A percentile compares a stretch with the other conserved stretches of the same genome.
phyloP scores from a whole-genome alignment of 345 rosid species.

The Erucastrum elatum region DNA sequence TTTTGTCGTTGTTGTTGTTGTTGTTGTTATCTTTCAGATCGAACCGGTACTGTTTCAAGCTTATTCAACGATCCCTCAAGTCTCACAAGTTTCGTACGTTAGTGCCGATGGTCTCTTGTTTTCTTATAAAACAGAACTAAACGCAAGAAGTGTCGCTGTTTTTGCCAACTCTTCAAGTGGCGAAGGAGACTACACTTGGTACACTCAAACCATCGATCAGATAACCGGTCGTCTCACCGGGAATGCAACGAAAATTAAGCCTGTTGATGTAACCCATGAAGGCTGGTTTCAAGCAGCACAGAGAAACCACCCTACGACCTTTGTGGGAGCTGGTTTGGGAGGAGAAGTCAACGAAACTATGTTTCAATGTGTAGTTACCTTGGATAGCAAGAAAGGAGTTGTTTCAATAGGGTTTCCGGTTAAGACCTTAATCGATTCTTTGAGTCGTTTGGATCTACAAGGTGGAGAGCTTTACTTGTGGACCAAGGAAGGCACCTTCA shows the following conservation, averaged over 20 bases:
- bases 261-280: conserved; percentile 10
- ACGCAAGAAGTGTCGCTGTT: conserved; percentile 28
- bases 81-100: conserved; percentile 32
- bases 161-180: conserved; percentile 29
- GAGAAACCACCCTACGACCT: not conserved
- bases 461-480: conserved; percentile 29
- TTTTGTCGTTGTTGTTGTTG: not conserved
- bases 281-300: conserved; percentile 27
- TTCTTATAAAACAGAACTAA: conserved; percentile 1
- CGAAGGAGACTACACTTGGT: conserved; percentile 28
- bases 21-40: conserved; percentile 10
- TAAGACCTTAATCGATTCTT: not conserved
- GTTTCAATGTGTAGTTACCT: conserved; percentile 18
- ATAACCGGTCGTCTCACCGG: conserved; percentile 21
- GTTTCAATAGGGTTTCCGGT: conserved; percentile 34
- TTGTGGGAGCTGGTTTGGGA: conserved; percentile 22
- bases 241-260: not conserved
- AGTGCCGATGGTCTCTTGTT: conserved; percentile 24
- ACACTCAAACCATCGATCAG: conserved; percentile 22
- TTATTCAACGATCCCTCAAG: conserved; percentile 30
- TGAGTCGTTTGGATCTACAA: conserved; percentile 25
- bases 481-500: conserved; percentile 19
- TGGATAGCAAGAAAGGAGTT: conserved; percentile 31
- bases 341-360: conserved; percentile 9
- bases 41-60: conserved; percentile 33